A percentile compares a stretch with the other conserved stretches of the same genome.
These are phyloP conservation scores for Venturia pyrina DNA, from an alignment of 2,329 filamentous ascomycete genomes.

Conservation along the genomic window DNA sequence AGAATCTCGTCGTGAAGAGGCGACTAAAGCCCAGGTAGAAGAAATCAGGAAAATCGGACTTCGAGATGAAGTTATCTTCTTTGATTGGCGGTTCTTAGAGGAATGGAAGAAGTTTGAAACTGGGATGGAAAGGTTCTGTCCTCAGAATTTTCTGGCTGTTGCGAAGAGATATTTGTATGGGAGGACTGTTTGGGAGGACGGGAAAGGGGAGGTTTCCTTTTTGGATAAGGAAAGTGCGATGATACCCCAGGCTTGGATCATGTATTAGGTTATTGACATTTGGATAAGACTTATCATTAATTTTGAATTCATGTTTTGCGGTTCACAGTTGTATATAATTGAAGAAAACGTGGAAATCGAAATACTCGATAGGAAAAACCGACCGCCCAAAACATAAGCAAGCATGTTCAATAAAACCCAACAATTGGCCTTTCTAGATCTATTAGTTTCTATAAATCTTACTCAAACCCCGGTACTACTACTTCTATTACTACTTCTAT, in stretches of 20 bases:
- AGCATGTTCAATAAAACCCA: too few relatives aligned
- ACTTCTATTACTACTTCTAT: too few relatives aligned
- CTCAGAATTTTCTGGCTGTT: neutral
- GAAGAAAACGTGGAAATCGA: too few relatives aligned
- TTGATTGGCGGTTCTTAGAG: slow-evolving; percentile 11
- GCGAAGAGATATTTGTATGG: neutral
- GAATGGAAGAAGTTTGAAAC: slow-evolving; percentile 1
- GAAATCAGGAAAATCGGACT: neutral
- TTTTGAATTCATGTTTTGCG: too few relatives aligned
- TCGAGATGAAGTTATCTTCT: slow-evolving; percentile 6
- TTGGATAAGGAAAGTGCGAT: neutral
- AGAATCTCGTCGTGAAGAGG: slow-evolving; percentile 1
- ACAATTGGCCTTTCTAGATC: too few relatives aligned
- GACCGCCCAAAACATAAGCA: too few relatives aligned
- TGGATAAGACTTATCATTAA: neutral
- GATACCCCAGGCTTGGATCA: slow-evolving; percentile 6
- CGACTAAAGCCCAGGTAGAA: neutral
- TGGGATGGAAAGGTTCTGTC: neutral
- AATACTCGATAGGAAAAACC: too few relatives aligned
- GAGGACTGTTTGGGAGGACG: neutral
- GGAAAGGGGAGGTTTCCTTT: slow-evolving; percentile 1
- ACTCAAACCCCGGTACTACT: too few relatives aligned
- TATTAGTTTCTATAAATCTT: too few relatives aligned
- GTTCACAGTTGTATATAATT: too few relatives aligned
- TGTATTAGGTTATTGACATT: neutral